A percentile compares a stretch with the other conserved stretches of the same genome.
Evolutionary conservation across 208 protist genomes (phyloP).

Genomic region (Trypanosoma boissoni): DNA sequence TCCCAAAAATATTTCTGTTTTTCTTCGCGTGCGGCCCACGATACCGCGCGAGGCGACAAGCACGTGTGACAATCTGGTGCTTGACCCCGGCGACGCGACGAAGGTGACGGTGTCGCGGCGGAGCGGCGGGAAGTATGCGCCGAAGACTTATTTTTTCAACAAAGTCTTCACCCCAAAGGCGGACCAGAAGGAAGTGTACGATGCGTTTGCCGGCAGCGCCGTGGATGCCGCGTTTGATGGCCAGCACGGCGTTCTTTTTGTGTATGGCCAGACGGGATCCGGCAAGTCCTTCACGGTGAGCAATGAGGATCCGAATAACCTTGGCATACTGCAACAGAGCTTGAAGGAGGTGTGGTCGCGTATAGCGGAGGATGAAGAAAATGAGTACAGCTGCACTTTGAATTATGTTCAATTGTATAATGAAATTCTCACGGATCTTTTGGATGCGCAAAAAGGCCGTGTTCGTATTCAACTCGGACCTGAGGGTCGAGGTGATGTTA

Average conservation of each 20-base stretch:
- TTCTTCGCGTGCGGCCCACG: conserved; percentile 77
- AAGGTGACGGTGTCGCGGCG: conserved; percentile 50
- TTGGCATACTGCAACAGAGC: conserved; percentile 83
- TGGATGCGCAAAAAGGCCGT: conserved; percentile 63
- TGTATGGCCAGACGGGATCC: conserved; percentile 90
- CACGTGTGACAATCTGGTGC: conserved; percentile 73
- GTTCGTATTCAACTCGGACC: conserved; percentile 79
- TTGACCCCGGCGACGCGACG: conserved; percentile 42
- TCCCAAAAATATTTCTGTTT: conserved; percentile 87
- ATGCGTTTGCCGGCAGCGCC: conserved; percentile 63
- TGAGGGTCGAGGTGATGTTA: conserved; percentile 76
- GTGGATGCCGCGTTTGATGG: conserved; percentile 87
- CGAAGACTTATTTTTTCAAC: conserved; percentile 76
- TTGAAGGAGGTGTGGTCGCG: conserved; percentile 66
- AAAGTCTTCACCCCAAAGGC: conserved; percentile 51
- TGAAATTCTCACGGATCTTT: conserved; percentile 83
- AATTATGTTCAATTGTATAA: conserved; percentile 92
- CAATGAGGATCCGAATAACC: conserved; percentile 80
- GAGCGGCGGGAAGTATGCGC: conserved; percentile 29
- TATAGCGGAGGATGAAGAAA: conserved; percentile 50
- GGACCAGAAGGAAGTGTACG: conserved; percentile 75
- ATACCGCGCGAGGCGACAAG: conserved; percentile 63
- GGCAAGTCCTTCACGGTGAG: conserved; percentile 92
- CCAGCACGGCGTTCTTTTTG: conserved; percentile 88
- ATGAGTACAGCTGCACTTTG: conserved; percentile 81